Evolutionary conservation across 2,329 filamentous ascomycete species (phyloP), one percentile per base, ranked within the genome.

Genomic region (Aspergillus sp.): DNA sequence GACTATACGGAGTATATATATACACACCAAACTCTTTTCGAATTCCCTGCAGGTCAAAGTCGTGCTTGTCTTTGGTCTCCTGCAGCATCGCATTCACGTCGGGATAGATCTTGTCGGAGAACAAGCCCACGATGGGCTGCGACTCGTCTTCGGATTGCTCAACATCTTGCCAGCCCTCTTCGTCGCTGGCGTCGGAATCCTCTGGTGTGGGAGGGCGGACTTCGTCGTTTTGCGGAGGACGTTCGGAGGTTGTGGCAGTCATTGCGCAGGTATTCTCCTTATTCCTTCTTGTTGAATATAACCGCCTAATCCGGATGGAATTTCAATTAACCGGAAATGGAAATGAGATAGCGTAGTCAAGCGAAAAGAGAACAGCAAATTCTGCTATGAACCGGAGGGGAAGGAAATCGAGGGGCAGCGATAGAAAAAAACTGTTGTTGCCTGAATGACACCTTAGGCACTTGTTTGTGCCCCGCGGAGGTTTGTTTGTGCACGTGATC

Each of bases 91-190:
- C 73, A 29, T 68, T 64, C 33, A 82, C 76, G 58, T 82, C 79
- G 5, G 78, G 67, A 59, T 88, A 90, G 34, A 80, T 77, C 50
- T 77, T 71, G 47, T 82, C 76, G 55, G 84, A 82, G 52, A 89
- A 78, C 32, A 90, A 72, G 19, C 84, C 87, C 42, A 85, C 73
- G 48, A 88, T 74, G 19, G 76, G 69, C 28, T 84, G 78, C 45
- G 79, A 73, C 57, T 83, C 78, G 44, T 76, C 72, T 26, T 87
- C 84, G 4, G 76, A 19, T 19, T 19, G 72, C 57, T 86, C 83
- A 32, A 75, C 67, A 63, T 79, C 76, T 61, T 78, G 71, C 76
- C 76, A 79, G 29, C 74, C 75, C 53, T 77, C 75, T 48, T 77
- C 74, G 38, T 69, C 64, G 42, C 72, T 68, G 40, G 71, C 58